Base-by-base conservation (phyloP, 305 asterid genomes). In the Fraxinus sp. region DNA sequence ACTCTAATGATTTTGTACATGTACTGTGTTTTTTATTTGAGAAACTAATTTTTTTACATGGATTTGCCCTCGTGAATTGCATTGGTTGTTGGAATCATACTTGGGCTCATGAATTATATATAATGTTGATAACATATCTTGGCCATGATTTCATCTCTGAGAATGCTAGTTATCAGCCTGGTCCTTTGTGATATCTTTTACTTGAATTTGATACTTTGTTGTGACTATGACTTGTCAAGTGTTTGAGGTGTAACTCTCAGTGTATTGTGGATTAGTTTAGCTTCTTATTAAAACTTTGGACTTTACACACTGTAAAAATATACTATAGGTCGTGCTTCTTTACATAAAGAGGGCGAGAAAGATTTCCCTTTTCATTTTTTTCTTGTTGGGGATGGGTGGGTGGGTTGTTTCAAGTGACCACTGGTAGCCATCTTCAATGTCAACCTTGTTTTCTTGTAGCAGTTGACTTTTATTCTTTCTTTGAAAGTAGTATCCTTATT, bases 1-100 rank as follows among this genome's bases (percentile, higher is more conserved):
- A 86, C 87, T 86, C 86, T 89, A 86, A 86, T 91, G 89, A 88
- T 80, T 85, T 80, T 91, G 93, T 92, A 89, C 83, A 86, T 90
- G 85, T 78, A 83, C 86, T 86, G 74, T 83, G 41, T 83, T 68
- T 33, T 82, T 78, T 74, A 75, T 86, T 82, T 85, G 86, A 81
- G 86, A 84, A 86, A 87, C 84, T 78, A 62, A 49, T 36, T 80
- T 52, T 88, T 81, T 79, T 80, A 81, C 86, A 73, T 88, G 90
- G 82, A 84, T 86, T 83, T 86, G 37, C 81, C 71, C 49, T 79
- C 73, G 74, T 80, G 86, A 81, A 86, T 78, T 83, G 77, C 84
- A 85, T 83, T 83, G 80, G 79, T 72, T 79, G 82, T 71, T 41
- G 78, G 82, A 66, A 79, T 14, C 78, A 72, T 81, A 52, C 74